These are phyloP conservation scores for Hypoxylon trugodes DNA, from an alignment of 495 filamentous ascomycete genomes.

Conservation along the genomic window DNA sequence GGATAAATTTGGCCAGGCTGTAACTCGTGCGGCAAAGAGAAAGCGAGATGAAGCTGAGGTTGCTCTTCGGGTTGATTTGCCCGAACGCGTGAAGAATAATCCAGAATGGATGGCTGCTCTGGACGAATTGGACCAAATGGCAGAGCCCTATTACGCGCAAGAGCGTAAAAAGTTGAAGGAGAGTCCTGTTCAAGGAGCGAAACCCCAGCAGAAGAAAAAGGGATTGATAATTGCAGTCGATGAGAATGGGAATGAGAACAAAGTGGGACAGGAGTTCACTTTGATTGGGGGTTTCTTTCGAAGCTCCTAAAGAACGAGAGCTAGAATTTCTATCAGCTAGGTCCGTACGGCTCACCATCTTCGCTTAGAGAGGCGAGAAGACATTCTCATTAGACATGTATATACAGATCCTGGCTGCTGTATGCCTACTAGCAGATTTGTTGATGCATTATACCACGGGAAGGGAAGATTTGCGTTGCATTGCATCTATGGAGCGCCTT, in stretches of 20 bases:
- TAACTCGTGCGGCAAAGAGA: conserved; percentile 41
- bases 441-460: neutral
- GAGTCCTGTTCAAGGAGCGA: neutral
- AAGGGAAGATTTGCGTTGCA: conserved; percentile 1
- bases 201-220: neutral
- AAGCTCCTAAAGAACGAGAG: neutral
- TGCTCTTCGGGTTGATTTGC: conserved; percentile 30
- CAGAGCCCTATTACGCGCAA: conserved; percentile 14
- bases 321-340: neutral
- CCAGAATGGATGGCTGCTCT: conserved; percentile 37
- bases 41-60: conserved; percentile 43
- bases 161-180: neutral
- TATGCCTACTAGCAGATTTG: neutral
- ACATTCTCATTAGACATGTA: neutral
- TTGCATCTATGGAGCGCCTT: neutral
- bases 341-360: neutral
- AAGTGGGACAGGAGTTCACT: neutral
- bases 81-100: conserved; percentile 40
- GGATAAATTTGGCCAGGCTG: conserved; percentile 51
- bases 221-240: neutral
- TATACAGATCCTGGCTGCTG: neutral
- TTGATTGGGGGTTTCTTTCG: neutral
- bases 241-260: conserved; percentile 4
- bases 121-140: conserved; percentile 38
- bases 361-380: neutral